Base-by-base conservation (phyloP, 2,329 filamentous ascomycete genomes). In the Sclerotinia trifoliorum region DNA sequence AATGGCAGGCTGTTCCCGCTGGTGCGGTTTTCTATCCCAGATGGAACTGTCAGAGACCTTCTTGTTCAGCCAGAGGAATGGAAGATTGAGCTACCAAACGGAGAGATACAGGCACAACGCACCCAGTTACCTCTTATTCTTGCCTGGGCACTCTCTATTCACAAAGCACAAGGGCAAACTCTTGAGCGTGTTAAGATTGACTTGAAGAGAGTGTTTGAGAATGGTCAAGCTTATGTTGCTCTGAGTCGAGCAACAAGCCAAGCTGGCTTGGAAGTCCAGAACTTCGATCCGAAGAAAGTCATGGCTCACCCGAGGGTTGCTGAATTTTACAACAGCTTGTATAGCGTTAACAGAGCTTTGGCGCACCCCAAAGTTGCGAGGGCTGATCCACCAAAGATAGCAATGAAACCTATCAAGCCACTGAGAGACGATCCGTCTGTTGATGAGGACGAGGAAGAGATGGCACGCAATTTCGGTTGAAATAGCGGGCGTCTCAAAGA, bases 91-190 rank as follows among this genome's bases (percentile, higher is more conserved):
- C 84, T 96, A n/a, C 95, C 95, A 1, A 97, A 91, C 67, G 95
- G 95, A 58, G 94, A 98, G 78, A 85, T 98, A 0, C 93, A 97
- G 78, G 95, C 95, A 1, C 92, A 92, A 70, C 90, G 95, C 51
- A 85, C 85, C 57, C 92, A 94, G 74, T 79, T 94, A 2, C 95
- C 95, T 0, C 84, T 99, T 63, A 98, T 99, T 71, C 84, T 99
- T 42, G 95, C 95, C 0, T 99, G 95, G 95, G 95, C 95, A 2
- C 81, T 99, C 26, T 97, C 93, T 0, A 99, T 99, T 69, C 95
- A 99, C 82, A 99, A 99, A 80, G 95, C 95, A 0, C 94, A 98
- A 78, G 94, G 94, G 1, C 94, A 98, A 78, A 98, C 94, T 1
- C 72, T 78, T 26, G 93, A 96, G 76, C 86, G 94, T 63, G 95